Percentiles rank a stretch among this genome's conserved stretches.
phyloP scores from a whole-genome alignment of 2,329 filamentous ascomycete genomes.

The Alternaria incomplexa region DNA sequence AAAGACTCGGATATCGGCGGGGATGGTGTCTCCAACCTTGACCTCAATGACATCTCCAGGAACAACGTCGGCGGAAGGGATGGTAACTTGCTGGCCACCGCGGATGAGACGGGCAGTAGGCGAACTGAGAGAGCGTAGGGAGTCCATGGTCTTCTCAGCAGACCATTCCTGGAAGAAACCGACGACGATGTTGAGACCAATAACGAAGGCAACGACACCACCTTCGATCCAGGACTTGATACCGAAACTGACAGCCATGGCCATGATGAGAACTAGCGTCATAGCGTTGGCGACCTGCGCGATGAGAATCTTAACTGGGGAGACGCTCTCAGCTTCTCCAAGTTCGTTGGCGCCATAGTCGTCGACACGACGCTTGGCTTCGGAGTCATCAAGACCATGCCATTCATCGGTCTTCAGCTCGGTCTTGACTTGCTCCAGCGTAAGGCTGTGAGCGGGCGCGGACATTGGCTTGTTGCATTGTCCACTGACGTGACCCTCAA shows the following conservation, averaged over 20 bases:
- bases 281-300: slow-evolving; percentile 79
- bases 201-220: slow-evolving; percentile 55
- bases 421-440: slow-evolving; percentile 57
- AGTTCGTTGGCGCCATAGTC: slow-evolving; percentile 73
- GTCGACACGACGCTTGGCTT: slow-evolving; percentile 65
- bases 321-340: slow-evolving; percentile 70
- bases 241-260: slow-evolving; percentile 57
- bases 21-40: slow-evolving; percentile 70
- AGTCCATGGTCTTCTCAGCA: slow-evolving; percentile 59
- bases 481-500: slow-evolving; percentile 45
- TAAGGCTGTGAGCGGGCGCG: slow-evolving; percentile 66
- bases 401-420: slow-evolving; percentile 69
- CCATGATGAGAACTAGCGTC: slow-evolving; percentile 67
- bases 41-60: slow-evolving; percentile 70
- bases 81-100: slow-evolving; percentile 58
- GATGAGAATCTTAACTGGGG: slow-evolving; percentile 73
- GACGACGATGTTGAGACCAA: slow-evolving; percentile 53
- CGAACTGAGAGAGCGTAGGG: slow-evolving; percentile 54
- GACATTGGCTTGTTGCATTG: slow-evolving; percentile 60
- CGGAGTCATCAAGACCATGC: slow-evolving; percentile 66
- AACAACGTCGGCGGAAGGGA: slow-evolving; percentile 66
- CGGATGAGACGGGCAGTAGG: slow-evolving; percentile 57
- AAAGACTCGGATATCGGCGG: slow-evolving; percentile 66
- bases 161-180: slow-evolving; percentile 56
- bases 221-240: slow-evolving; percentile 57